Percentiles rank a stretch among this genome's conserved stretches.
Conservation (phyloP, 441 rosid genomes). For the Adansonia grandidieri region DNA sequence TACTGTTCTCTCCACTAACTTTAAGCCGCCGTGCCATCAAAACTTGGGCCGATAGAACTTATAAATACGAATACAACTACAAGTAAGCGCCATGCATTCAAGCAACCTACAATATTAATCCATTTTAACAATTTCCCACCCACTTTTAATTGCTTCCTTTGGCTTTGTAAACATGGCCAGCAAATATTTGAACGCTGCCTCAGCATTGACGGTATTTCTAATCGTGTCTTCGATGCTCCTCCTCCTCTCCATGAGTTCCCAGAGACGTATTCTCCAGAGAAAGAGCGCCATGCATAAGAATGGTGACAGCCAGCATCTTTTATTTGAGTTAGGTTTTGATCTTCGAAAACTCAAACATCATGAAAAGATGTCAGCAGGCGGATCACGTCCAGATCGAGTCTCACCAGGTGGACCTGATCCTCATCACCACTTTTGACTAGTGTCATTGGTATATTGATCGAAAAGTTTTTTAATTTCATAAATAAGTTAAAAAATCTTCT, state of each 20-base stretch:
- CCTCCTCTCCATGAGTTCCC: slow-evolving; percentile 7
- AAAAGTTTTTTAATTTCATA: no score
- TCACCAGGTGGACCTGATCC: slow-evolving; percentile 47
- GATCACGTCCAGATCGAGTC: slow-evolving; percentile 2
- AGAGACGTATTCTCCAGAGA: slow-evolving; percentile 16
- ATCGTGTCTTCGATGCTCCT: neutral
- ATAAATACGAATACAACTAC: neutral
- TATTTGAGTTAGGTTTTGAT: slow-evolving; percentile 32
- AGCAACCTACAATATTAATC: neutral
- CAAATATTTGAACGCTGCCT: neutral
- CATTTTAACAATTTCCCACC: neutral
- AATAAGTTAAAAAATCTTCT: no score
- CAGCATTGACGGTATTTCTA: slow-evolving; percentile 9
- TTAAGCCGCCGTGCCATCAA: neutral
- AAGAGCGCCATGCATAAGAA: slow-evolving; percentile 6
- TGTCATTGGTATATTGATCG: no score
- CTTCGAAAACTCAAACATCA: slow-evolving; percentile 25
- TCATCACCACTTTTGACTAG: slow-evolving; percentile 35
- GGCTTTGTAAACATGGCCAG: neutral
- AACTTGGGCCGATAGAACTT: neutral
- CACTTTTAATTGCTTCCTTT: neutral
- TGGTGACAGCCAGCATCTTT: slow-evolving; percentile 13
- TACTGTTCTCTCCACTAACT: neutral
- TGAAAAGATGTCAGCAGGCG: slow-evolving; percentile 4
- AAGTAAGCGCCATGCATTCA: neutral